Evolutionary conservation across 2,329 filamentous ascomycete genomes (phyloP).

Genomic region (Penicillium sp.): DNA sequence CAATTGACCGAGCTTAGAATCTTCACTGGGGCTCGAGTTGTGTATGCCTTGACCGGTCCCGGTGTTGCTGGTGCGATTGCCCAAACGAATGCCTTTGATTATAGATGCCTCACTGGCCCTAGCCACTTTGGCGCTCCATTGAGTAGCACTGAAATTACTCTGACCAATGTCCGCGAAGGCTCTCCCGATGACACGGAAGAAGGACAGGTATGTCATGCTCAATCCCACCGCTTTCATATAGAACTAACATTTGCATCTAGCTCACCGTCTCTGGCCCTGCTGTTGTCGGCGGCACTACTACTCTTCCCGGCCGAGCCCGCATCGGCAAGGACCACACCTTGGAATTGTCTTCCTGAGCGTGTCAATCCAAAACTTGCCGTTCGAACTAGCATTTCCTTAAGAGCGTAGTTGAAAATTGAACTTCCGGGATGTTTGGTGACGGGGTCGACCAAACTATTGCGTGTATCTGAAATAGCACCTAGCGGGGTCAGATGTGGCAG

Average conservation of each 20-base stretch:
- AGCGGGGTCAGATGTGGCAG: neutral
- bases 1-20: slow-evolving; percentile 78
- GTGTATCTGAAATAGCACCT: neutral
- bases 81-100: slow-evolving; percentile 86
- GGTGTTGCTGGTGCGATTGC: slow-evolving; percentile 85
- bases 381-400: neutral
- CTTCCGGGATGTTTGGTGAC: neutral
- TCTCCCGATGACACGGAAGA: slow-evolving; percentile 43
- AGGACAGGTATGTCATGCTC: slow-evolving; percentile 59
- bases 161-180: slow-evolving; percentile 46
- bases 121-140: slow-evolving; percentile 80
- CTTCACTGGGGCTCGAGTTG: slow-evolving; percentile 73
- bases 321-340: slow-evolving; percentile 73
- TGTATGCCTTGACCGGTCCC: slow-evolving; percentile 80
- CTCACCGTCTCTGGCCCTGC: slow-evolving; percentile 71
- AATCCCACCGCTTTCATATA: neutral
- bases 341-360: slow-evolving; percentile 42
- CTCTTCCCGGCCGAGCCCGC: slow-evolving; percentile 61
- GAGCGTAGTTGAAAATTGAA: neutral
- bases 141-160: slow-evolving; percentile 73
- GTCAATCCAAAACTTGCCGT: neutral
- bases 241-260: slow-evolving; percentile 39
- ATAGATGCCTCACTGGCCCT: slow-evolving; percentile 55
- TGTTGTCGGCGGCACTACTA: slow-evolving; percentile 66
- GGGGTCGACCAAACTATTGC: neutral